Percentiles rank a stretch among this genome's conserved stretches.
These are phyloP conservation scores for Phalaenopsis hybrid DNA, from an alignment of 116 monocot species.

Conservation along the genomic window DNA sequence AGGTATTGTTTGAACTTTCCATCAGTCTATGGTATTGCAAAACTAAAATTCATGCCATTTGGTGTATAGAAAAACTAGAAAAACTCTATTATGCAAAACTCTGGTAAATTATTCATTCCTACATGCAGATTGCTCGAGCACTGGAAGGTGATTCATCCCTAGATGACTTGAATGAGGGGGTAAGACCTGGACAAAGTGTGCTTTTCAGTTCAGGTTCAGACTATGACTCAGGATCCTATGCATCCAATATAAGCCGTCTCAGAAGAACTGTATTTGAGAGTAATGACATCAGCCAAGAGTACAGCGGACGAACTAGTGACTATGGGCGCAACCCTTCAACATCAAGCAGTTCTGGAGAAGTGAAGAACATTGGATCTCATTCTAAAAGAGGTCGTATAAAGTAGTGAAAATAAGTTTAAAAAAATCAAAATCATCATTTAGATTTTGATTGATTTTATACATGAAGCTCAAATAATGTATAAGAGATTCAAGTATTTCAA, in stretches of 20 bases:
- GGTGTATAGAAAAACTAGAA: too few relatives aligned
- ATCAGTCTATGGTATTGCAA: too few relatives aligned
- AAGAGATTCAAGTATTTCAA: neutral
- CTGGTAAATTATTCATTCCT: neutral
- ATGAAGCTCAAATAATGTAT: neutral
- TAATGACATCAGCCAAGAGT: conserved; percentile 33
- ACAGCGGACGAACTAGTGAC: conserved; percentile 16
- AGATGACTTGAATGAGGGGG: conserved; percentile 52
- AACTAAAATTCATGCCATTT: too few relatives aligned
- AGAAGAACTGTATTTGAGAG: conserved; percentile 18
- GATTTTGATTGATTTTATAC: conserved; percentile 4
- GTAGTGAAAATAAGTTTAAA: neutral
- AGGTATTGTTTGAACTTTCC: too few relatives aligned
- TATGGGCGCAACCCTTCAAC: conserved; percentile 9
- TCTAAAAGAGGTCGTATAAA: neutral
- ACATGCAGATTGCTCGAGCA: conserved; percentile 37
- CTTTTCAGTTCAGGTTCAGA: conserved; percentile 37
- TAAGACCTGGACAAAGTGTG: conserved; percentile 47
- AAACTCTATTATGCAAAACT: too few relatives aligned
- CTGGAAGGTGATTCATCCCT: conserved; percentile 53
- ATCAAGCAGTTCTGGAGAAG: conserved; percentile 26
- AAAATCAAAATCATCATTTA: neutral
- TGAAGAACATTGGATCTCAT: neutral
- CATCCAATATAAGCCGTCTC: conserved; percentile 26
- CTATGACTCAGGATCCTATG: conserved; percentile 34